A percentile compares a stretch with the other conserved stretches of the same genome.
Conservation (phyloP, 805 yeast species). For the Saccharomycopsis sp. region DNA sequence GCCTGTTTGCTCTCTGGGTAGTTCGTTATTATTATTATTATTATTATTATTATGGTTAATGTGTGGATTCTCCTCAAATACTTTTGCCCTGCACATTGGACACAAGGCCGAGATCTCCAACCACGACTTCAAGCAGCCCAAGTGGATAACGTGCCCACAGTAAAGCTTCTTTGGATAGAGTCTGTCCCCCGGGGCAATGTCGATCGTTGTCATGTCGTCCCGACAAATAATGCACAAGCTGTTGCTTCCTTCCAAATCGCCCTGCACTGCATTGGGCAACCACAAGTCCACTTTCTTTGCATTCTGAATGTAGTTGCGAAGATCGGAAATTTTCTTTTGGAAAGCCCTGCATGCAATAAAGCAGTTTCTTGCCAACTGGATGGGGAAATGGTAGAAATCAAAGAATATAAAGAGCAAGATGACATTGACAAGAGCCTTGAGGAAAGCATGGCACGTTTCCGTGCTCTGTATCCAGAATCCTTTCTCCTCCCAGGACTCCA, state of each 20-base stretch:
- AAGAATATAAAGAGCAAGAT: constrained; percentile 34
- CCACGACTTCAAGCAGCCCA: constrained; percentile 90
- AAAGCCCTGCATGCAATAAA: constrained; percentile 29
- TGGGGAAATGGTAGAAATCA: constrained; percentile 36
- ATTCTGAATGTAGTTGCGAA: constrained; percentile 35
- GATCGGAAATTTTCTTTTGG: constrained; percentile 30
- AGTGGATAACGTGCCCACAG: constrained; percentile 84
- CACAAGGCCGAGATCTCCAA: constrained; percentile 85
- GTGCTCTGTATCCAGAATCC: constrained; percentile 47
- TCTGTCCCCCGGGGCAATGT: constrained; percentile 31
- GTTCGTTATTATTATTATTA: background rate
- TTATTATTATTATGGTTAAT: background rate
- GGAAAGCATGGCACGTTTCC: constrained; percentile 42
- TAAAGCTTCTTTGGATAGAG: constrained; percentile 61
- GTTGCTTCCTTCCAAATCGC: constrained; percentile 54
- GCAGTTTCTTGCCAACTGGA: constrained; percentile 43
- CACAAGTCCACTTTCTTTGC: constrained; percentile 55
- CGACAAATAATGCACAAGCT: constrained; percentile 80
- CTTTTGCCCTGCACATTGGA: constrained; percentile 80
- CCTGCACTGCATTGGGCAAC: constrained; percentile 52
- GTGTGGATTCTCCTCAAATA: constrained; percentile 31
- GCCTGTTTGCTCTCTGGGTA: no score
- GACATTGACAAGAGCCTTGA: constrained; percentile 38
- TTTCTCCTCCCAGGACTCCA: constrained; percentile 67
- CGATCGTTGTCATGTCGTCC: constrained; percentile 65